Evolutionary conservation across 1,139 yeast genomes (phyloP).

Genomic region (Hyphopichia khmerensis): DNA sequence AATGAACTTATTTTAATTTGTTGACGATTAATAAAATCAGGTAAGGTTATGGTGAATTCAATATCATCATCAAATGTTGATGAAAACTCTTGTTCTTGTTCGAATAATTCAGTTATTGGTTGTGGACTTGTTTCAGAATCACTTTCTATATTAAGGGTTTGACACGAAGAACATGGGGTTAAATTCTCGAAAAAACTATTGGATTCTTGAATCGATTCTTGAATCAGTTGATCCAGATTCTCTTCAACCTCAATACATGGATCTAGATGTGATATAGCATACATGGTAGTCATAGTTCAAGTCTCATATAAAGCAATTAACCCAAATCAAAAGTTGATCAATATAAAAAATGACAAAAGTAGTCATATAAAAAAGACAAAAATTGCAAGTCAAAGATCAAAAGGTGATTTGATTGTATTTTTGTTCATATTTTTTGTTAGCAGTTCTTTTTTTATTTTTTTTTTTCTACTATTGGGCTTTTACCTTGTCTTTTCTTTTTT

Average conservation of each 20-base stretch:
- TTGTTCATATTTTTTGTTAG: too few relatives aligned
- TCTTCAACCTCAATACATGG: background rate
- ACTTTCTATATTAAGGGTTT: background rate
- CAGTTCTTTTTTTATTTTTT: too few relatives aligned
- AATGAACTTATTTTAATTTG: background rate
- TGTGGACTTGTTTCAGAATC: background rate
- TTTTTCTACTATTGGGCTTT: too few relatives aligned
- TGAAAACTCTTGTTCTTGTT: background rate
- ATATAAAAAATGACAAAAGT: too few relatives aligned
- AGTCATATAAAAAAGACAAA: background rate
- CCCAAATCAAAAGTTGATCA: too few relatives aligned
- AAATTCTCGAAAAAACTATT: constrained; percentile 10
- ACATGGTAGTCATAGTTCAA: background rate
- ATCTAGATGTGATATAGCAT: background rate
- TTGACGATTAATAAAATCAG: constrained; percentile 8
- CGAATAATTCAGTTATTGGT: background rate
- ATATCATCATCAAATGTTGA: background rate
- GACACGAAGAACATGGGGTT: constrained; percentile 18
- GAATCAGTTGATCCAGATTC: constrained; percentile 2
- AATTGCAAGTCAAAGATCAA: too few relatives aligned
- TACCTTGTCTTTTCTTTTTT: too few relatives aligned
- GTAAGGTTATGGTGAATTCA: constrained; percentile 7
- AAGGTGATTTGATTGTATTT: too few relatives aligned
- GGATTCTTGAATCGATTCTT: constrained; percentile 5
- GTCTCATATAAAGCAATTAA: too few relatives aligned